phyloP scores from a whole-genome alignment of 257 asterid species.

The Cruciata laevipes region DNA sequence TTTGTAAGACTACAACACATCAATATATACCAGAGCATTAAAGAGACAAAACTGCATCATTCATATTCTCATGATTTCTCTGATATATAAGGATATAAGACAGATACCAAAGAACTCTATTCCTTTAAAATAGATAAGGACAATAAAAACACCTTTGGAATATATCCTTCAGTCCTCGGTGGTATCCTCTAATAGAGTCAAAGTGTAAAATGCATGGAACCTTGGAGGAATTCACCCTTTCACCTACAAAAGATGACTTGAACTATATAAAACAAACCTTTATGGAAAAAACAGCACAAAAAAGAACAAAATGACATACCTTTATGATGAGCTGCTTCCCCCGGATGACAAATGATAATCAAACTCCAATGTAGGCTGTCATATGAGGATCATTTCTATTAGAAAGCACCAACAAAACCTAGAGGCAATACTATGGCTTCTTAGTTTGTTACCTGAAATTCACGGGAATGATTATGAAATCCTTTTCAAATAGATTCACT shows the following conservation, averaged over 20 bases:
- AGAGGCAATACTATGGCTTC: conserved; percentile 7
- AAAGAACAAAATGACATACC: conserved; percentile 22
- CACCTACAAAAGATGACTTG: conserved; percentile 39
- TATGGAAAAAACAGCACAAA: neutral
- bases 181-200: conserved; percentile 83
- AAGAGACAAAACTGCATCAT: neutral
- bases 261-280: conserved; percentile 16
- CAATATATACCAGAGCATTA: neutral
- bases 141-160: conserved; percentile 30
- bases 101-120: neutral
- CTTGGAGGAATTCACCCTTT: conserved; percentile 30
- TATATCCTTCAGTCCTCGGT: conserved; percentile 51
- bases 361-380: conserved; percentile 96
- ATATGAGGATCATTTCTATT: conserved; percentile 18
- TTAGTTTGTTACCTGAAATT: conserved; percentile 65
- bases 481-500: conserved; percentile 67
- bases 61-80: neutral
- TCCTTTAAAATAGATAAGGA: neutral
- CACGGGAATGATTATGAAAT: conserved; percentile 76
- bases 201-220: conserved; percentile 81
- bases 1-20: neutral
- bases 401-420: conserved; percentile 20
- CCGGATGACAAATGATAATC: conserved; percentile 83
- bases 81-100: neutral
- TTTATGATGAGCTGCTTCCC: conserved; percentile 48